Evolutionary conservation across 2,329 filamentous ascomycete species (phyloP), one percentile per base, ranked within the genome.

Genomic region (Penicillium hesseltinei): DNA sequence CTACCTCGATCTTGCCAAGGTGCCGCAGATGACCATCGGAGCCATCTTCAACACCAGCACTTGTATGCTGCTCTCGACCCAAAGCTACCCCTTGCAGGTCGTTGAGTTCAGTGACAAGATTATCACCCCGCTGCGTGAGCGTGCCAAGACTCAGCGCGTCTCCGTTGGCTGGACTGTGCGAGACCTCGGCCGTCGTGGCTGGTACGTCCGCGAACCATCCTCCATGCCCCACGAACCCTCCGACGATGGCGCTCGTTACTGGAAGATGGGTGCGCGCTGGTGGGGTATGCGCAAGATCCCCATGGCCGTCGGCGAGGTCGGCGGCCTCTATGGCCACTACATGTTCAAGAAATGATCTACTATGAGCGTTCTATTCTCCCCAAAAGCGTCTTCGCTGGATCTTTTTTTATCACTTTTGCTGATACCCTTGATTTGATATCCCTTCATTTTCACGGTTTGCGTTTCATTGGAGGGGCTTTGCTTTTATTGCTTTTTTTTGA

Each of bases 191-290:
- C 84, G 88, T 43, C 84, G 71, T 83, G 88, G 88, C 71, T 92
- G 73, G 88, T 92, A 74, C 77, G 87, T 79, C 33, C 73, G 79
- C 11, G 75, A 78, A 53, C 77, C 75, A 5, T 62, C 67, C 5
- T 73, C 61, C 65, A 78, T 69, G 60, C 66, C 67, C 46, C 62
- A 63, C 49, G 63, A 64, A 54, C 59, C 57, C 31, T 50, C 66
- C 1, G 85, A 88, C 69, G 82, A 87, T 64, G 85, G 85, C 2
- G 73, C 78, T 46, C 79, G 87, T 33, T 77, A 78, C 67, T 94
- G 90, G 90, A 94, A 94, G 79, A 89, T 91, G 88, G 90, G 90
- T 33, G 90, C 90, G 48, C 84, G 85, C 66, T 90, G 86, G 77
- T 93, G 90, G 90, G 90, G 90, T 38, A 92, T 92, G 86, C 83